These are phyloP conservation scores for Lachnellula willkommii DNA, from an alignment of 2,329 filamentous ascomycete genomes.

Conservation along the genomic window DNA sequence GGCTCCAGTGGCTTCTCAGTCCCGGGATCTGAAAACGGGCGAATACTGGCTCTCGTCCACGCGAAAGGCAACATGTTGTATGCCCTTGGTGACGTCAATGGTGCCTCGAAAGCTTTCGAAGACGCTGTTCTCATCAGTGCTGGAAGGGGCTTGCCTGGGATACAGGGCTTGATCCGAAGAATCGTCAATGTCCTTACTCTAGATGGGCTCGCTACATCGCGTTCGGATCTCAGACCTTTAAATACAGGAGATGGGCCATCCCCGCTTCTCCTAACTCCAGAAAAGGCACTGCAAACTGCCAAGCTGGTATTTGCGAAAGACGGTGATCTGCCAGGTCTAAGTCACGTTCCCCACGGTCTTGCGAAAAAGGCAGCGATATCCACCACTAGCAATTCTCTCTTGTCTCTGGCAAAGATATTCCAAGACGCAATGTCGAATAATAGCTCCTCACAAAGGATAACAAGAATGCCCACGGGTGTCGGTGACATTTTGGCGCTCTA, in stretches of 20 bases:
- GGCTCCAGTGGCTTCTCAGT: constrained; percentile 81
- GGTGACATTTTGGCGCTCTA: constrained; percentile 92
- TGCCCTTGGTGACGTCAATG: constrained; percentile 72
- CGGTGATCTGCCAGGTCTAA: constrained; percentile 75
- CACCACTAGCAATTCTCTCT: constrained; percentile 89
- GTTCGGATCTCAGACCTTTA: constrained; percentile 20
- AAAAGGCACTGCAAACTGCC: constrained; percentile 76
- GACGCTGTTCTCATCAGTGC: constrained; percentile 87
- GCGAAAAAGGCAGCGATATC: constrained; percentile 76
- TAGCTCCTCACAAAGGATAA: constrained; percentile 39
- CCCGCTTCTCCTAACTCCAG: constrained; percentile 75
- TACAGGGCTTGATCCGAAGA: constrained; percentile 71
- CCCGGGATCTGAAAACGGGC: constrained; percentile 80
- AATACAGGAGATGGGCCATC: constrained; percentile 5
- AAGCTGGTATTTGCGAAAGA: constrained; percentile 72
- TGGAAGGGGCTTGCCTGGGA: constrained; percentile 62
- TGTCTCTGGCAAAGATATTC: constrained; percentile 95
- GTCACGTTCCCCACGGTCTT: constrained; percentile 63
- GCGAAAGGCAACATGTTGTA: constrained; percentile 99
- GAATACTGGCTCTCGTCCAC: constrained; percentile 89
- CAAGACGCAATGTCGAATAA: constrained; percentile 84
- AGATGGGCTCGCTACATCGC: constrained; percentile 35
- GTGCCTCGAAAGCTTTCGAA: constrained; percentile 85
- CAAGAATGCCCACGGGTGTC: constrained; percentile 67
- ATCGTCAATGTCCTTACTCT: constrained; percentile 67